Evolutionary conservation across 2,329 filamentous ascomycete genomes (phyloP), one percentile per base, ranked within the genome.

Genomic region (Didymella glomerata): DNA sequence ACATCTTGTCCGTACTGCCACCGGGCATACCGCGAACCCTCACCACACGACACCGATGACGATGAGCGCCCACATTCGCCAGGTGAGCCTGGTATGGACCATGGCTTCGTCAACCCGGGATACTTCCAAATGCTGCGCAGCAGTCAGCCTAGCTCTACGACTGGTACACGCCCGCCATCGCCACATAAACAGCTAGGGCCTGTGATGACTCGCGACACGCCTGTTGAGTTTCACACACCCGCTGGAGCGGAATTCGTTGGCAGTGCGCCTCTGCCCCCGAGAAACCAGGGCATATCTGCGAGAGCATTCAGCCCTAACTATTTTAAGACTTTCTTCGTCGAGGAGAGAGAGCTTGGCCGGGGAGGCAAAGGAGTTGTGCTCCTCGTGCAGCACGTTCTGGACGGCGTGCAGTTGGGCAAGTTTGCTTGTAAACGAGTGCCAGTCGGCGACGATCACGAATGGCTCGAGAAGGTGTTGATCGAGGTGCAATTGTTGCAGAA

Each of bases 361-460:
- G 95, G 96, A 22, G 95, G 96, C 3, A 97, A 97, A 74, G 95
- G 95, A 0, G 93, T 99, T 3, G 95, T 99, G 1, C 79, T 99
- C 46, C 83, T 98, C n/a, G 95, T 99, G 10, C 88, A 91, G 60
- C 95, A 99, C 78, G 85, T 96, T 66, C 87, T 99, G 57, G 95
- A 98, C 75, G 90, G 92, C 22, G 94, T 96, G 44, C 86, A 88
- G 30, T 83, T 99, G 1, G 95, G 95, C 1, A 86, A 95, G 64
- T 99, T 96, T 77, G 95, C 95, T 13, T 99, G 95, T 82, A 99
- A 99, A 78, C 88, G 96, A 45, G 93, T 99, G 0, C 96, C 95
- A 0, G 95, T 99, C 1, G 81, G 95, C 14, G 90, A 99, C 71
- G 92, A 98, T 69, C 94, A 97, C 71, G 88, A 89, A 61, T 97